These are phyloP conservation scores for Sporothrix luriei DNA, from an alignment of 2,329 filamentous ascomycete genomes.

Conservation along the genomic window DNA sequence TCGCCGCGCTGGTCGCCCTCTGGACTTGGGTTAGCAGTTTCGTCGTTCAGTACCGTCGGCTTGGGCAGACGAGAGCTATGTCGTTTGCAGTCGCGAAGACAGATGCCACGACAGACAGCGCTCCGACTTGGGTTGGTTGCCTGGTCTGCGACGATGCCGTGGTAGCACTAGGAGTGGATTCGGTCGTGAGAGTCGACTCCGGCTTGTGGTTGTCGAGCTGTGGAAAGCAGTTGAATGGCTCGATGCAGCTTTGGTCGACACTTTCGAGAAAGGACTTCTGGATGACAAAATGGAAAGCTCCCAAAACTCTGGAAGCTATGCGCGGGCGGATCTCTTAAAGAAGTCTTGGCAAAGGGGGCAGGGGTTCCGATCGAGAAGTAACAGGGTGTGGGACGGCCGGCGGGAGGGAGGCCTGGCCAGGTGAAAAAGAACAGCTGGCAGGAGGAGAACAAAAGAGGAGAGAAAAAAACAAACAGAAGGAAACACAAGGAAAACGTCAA, in stretches of 20 bases:
- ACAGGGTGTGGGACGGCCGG: not conserved
- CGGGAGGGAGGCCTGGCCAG: no score
- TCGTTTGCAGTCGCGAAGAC: slow-evolving; percentile 12
- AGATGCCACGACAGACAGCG: slow-evolving; percentile 9
- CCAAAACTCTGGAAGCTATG: slow-evolving; percentile 12
- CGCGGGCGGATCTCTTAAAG: slow-evolving; percentile 3
- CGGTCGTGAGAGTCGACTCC: slow-evolving; percentile 5
- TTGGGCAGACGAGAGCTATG: slow-evolving; percentile 16
- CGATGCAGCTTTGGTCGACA: not conserved
- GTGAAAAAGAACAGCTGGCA: not conserved
- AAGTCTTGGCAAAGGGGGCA: slow-evolving; percentile 25
- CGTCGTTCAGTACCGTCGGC: not conserved
- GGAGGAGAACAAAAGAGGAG: slow-evolving; percentile 15
- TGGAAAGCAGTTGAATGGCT: not conserved
- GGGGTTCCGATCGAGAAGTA: not conserved
- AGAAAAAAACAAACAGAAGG: slow-evolving; percentile 14
- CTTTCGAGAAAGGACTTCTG: not conserved
- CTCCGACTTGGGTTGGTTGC: not conserved
- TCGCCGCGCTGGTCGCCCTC: slow-evolving; percentile 8
- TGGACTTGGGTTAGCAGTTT: not conserved
- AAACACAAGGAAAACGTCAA: slow-evolving; percentile 23
- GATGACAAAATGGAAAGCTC: slow-evolving; percentile 6
- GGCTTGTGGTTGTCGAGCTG: slow-evolving; percentile 9
- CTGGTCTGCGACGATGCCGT: slow-evolving; percentile 16
- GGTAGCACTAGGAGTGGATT: slow-evolving; percentile 20